Conservation (phyloP, 257 asterid species). For the Fraxinus pennsylvanica region DNA sequence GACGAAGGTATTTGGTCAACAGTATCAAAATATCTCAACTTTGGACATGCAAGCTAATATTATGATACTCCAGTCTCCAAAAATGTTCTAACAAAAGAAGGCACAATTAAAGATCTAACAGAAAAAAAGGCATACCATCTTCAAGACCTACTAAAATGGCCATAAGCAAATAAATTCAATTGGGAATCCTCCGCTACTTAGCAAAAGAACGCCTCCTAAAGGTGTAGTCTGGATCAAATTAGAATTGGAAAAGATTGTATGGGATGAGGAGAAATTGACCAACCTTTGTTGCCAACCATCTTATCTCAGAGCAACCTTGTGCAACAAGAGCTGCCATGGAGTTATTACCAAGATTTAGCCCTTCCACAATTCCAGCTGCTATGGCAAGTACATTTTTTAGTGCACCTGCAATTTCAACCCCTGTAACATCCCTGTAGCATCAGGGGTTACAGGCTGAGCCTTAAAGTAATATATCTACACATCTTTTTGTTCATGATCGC, state of each 20-base stretch:
- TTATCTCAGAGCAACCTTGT: conserved; percentile 94
- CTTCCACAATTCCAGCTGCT: conserved; percentile 96
- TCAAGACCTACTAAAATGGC: background rate
- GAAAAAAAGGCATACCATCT: background rate
- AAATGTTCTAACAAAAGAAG: too few relatives aligned
- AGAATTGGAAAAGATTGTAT: background rate
- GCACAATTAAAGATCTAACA: background rate
- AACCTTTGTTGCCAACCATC: conserved; percentile 96
- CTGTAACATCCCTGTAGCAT: conserved; percentile 91
- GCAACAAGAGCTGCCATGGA: conserved; percentile 96
- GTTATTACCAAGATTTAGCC: conserved; percentile 87
- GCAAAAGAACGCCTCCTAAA: background rate
- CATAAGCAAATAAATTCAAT: background rate
- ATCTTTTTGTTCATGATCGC: background rate
- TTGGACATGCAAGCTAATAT: background rate
- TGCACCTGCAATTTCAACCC: conserved; percentile 98
- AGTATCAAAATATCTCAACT: background rate
- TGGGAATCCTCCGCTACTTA: background rate
- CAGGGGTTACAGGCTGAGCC: conserved; percentile 57
- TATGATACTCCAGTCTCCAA: background rate
- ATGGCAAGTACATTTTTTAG: conserved; percentile 91
- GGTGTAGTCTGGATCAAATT: background rate
- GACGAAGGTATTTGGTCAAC: background rate
- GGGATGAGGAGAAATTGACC: conserved; percentile 14
- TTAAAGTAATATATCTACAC: conserved; percentile 5